Base-by-base conservation (phyloP, 192 early-diverging fungal species). In the Backusella liffmaniae region DNA sequence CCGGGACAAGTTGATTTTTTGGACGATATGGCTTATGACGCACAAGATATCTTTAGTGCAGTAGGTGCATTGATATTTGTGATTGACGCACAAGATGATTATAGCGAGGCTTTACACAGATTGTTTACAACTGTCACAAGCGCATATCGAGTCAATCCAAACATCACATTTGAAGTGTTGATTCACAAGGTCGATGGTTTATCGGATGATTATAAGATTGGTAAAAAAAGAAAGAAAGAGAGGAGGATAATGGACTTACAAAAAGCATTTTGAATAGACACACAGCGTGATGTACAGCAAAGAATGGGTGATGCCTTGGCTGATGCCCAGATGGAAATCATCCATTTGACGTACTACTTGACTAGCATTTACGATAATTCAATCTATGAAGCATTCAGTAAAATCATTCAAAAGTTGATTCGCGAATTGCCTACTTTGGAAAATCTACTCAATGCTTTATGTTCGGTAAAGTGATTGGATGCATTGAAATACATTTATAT, bases 111-210 rank as follows among this genome's bases (percentile, higher is more conserved):
- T 18, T 80, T 99, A 39, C 85, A 87, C 66, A 87, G 89, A 68
- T 84, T 99, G 4, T 89, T 90, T 69, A 78, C 87, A 42, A 94
- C 93, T 0, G 88, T 99, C 2, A 88, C 87, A 5, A 83, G 80
- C 13, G 96, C 96, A 5, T 91, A 94, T 77, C 81, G 88, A 68
- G 88, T 92, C 39, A 99, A 98, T 78, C 88, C 90, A 68, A 86
- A 89, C 72, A 92, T 99, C 9, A 90, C 92, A 0, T 96, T 96
- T 82, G 96, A 98, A 79, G 92, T 99, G 7, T 93, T 99, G 71
- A 92, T 99, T 67, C 95, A 99, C 86, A 99, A 99, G 86, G 93
- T 97, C 2, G 97, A 99, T 76, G 96, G 96, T 35, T 85, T 99
- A 53, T 94, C 93, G 0, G 96, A 98, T 77, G 97, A 99, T 75